Conservation (phyloP, 768 basidiomycete genomes). For the Dentipellis fragilis region DNA sequence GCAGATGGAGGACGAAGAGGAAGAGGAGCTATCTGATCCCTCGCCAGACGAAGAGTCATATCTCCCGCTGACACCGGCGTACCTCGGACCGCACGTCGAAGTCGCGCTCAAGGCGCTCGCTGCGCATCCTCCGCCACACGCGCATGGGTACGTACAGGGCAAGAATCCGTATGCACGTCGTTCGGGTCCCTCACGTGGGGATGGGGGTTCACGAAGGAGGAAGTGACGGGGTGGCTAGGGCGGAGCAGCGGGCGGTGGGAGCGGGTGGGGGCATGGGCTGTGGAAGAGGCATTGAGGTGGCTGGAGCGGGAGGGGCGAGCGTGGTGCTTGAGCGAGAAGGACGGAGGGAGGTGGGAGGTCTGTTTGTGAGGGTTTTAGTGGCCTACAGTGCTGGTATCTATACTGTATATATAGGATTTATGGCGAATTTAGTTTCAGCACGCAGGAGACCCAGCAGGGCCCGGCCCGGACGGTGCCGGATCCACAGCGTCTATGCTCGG, state of each 20-base stretch:
- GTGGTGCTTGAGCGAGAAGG: conserved; percentile 22
- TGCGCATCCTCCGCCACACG: conserved; percentile 4
- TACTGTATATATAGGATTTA: too few species aligned
- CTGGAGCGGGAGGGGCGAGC: conserved; percentile 26
- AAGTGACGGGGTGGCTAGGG: conserved; percentile 35
- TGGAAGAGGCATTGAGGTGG: conserved; percentile 49
- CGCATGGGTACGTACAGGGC: conserved; percentile 2
- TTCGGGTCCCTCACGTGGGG: conserved; percentile 4
- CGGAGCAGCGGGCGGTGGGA: conserved; percentile 56
- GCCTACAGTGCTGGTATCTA: too few species aligned
- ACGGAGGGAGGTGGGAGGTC: conserved; percentile 24
- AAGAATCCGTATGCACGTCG: background rate
- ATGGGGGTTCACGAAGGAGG: conserved; percentile 29
- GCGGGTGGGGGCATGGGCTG: conserved; percentile 50
- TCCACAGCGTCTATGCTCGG: too few species aligned
- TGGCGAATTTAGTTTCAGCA: too few species aligned
- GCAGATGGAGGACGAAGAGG: conserved; percentile 21
- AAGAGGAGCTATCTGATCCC: conserved; percentile 53
- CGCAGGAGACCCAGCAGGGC: too few species aligned
- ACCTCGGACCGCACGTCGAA: conserved; percentile 39
- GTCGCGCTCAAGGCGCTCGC: conserved; percentile 31
- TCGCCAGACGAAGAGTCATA: conserved; percentile 54
- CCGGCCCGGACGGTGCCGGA: too few species aligned
- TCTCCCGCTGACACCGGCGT: conserved; percentile 43
- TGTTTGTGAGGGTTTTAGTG: conserved; percentile 5